A percentile compares a stretch with the other conserved stretches of the same genome.
phyloP scores from a whole-genome alignment of 2,329 filamentous ascomycete species.

The Arthroderma sp. region DNA sequence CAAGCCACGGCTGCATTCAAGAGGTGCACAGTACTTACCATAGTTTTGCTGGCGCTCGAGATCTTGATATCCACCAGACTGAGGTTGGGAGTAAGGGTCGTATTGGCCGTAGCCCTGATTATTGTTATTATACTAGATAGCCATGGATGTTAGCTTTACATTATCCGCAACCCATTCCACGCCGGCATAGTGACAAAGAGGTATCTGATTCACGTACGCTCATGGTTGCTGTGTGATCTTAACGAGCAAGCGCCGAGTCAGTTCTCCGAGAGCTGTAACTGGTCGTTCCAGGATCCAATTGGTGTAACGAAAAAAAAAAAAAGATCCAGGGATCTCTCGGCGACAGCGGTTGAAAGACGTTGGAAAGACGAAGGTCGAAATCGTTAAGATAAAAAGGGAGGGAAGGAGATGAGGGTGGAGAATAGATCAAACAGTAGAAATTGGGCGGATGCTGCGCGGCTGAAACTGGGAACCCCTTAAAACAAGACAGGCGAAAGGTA shows the following conservation, averaged over 20 bases:
- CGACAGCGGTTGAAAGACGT: too few relatives aligned
- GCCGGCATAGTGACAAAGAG: not conserved
- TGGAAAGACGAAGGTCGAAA: too few relatives aligned
- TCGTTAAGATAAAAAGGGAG: not conserved
- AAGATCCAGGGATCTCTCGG: not conserved
- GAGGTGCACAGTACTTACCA: slow-evolving; percentile 13
- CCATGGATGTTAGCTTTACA: not conserved
- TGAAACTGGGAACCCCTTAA: not conserved
- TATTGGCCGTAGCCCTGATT: slow-evolving; percentile 39
- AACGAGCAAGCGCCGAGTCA: not conserved
- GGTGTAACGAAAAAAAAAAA: slow-evolving; percentile 7
- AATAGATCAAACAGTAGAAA: not conserved
- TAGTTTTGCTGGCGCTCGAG: slow-evolving; percentile 19
- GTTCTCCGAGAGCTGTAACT: not conserved
- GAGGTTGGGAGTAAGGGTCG: slow-evolving; percentile 38
- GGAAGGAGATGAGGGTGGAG: not conserved
- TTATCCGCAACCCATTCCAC: not conserved
- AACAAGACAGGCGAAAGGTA: not conserved
- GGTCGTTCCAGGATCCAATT: not conserved
- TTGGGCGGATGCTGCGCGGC: not conserved
- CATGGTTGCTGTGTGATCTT: slow-evolving; percentile 3
- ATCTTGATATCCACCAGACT: slow-evolving; percentile 20
- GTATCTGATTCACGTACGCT: slow-evolving; percentile 9
- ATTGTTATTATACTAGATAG: slow-evolving; percentile 14
- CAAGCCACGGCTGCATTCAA: not conserved